Conservation (phyloP, 306 rosid species). For the Vachellia collinsii region DNA sequence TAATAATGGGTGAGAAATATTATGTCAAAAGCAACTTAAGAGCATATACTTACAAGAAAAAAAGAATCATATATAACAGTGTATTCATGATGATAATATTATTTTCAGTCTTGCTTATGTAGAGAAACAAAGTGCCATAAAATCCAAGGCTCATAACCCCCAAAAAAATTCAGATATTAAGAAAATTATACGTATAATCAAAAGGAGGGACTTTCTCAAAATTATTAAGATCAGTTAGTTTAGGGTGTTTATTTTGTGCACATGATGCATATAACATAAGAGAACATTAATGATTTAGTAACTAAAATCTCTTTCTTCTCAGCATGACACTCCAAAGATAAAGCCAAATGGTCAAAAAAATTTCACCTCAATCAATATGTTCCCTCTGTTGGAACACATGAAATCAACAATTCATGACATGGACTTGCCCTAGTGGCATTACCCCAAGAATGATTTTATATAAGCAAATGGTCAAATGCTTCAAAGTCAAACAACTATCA, state of each 20-base stretch:
- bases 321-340: neutral
- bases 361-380: neutral
- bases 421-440: neutral
- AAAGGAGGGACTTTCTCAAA: neutral
- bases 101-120: constrained; percentile 18
- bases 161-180: neutral
- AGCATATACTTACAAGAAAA: constrained; percentile 24
- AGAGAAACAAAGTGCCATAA: constrained; percentile 1
- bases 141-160: neutral
- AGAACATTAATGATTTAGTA: neutral
- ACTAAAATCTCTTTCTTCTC: neutral
- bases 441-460: neutral
- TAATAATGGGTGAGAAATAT: constrained; percentile 21
- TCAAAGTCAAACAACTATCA: neutral
- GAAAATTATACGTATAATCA: neutral
- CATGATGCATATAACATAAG: neutral
- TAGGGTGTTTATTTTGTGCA: neutral
- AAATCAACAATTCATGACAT: neutral
- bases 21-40: constrained; percentile 19
- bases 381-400: neutral
- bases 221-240: neutral
- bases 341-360: neutral
- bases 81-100: constrained; percentile 2
- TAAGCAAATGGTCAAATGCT: neutral
- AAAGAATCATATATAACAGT: constrained; percentile 11